phyloP scores from a whole-genome alignment of 116 monocot species.

The Posidonia oceanica region DNA sequence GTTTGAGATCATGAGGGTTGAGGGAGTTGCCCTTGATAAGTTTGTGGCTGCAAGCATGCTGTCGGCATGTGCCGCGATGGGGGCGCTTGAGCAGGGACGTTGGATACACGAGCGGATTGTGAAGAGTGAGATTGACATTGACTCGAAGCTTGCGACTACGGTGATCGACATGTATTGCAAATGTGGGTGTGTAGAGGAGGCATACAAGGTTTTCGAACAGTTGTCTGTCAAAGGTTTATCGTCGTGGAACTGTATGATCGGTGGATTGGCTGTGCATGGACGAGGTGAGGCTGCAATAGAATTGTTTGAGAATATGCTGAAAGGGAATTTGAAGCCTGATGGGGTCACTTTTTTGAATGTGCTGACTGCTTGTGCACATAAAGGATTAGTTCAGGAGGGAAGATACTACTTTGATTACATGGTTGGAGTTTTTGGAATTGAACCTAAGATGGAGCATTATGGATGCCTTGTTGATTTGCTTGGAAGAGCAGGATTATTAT shows the following conservation, averaged over 20 bases:
- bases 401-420: slow-evolving; percentile 26
- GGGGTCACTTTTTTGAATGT: slow-evolving; percentile 37
- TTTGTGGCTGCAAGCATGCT: slow-evolving; percentile 41
- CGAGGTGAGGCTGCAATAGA: slow-evolving; percentile 26
- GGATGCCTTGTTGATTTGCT: slow-evolving; percentile 50
- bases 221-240: slow-evolving; percentile 24
- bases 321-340: slow-evolving; percentile 24
- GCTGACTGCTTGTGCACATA: slow-evolving; percentile 38
- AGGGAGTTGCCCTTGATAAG: slow-evolving; percentile 25
- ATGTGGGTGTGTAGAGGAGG: slow-evolving; percentile 49
- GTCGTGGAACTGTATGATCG: slow-evolving; percentile 55
- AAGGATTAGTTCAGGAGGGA: slow-evolving; percentile 32
- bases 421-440: slow-evolving; percentile 11
- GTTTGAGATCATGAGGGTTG: slow-evolving; percentile 23
- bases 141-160: slow-evolving; percentile 32
- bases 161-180: slow-evolving; percentile 54
- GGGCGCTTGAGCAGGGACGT: slow-evolving; percentile 30
- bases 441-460: slow-evolving; percentile 42
- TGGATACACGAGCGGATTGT: slow-evolving; percentile 35
- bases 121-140: slow-evolving; percentile 21
- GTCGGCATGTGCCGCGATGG: slow-evolving; percentile 38
- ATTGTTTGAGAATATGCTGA: slow-evolving; percentile 38
- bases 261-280: slow-evolving; percentile 40
- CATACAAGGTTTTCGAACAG: slow-evolving; percentile 24
- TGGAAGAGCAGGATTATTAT: slow-evolving; percentile 30